These are phyloP conservation scores for Candida rishiriensis DNA, from an alignment of 805 yeast genomes.

Conservation along the genomic window DNA sequence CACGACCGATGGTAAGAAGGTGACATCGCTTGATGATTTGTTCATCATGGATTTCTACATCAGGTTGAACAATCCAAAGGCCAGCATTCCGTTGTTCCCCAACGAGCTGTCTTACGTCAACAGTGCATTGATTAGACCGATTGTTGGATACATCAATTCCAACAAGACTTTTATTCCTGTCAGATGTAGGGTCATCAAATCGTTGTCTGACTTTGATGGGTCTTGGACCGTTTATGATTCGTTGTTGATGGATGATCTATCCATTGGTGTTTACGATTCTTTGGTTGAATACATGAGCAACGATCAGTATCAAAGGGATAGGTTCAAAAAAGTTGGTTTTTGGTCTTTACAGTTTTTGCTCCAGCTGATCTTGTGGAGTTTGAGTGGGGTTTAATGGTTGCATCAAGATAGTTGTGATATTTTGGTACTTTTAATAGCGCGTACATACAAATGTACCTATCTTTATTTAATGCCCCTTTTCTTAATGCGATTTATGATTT, in stretches of 20 bases:
- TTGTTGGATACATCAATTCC: slow-evolving; percentile 91
- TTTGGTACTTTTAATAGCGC: too few species aligned
- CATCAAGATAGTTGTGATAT: too few species aligned
- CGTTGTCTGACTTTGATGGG: slow-evolving; percentile 82
- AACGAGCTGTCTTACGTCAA: slow-evolving; percentile 88
- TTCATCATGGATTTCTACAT: slow-evolving; percentile 78
- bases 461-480: too few species aligned
- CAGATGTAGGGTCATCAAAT: slow-evolving; percentile 74
- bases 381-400: slow-evolving; percentile 46
- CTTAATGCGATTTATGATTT: too few species aligned
- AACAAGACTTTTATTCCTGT: slow-evolving; percentile 87
- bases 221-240: slow-evolving; percentile 96
- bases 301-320: slow-evolving; percentile 66
- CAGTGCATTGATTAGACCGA: slow-evolving; percentile 88
- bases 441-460: too few species aligned
- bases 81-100: slow-evolving; percentile 82
- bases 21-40: slow-evolving; percentile 11
- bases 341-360: slow-evolving; percentile 87
- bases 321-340: slow-evolving; percentile 82
- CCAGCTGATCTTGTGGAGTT: slow-evolving; percentile 76
- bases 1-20: not conserved
- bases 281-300: slow-evolving; percentile 86
- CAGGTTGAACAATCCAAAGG: slow-evolving; percentile 79
- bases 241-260: slow-evolving; percentile 83
- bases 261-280: slow-evolving; percentile 85